Conservation (phyloP, 2,329 filamentous ascomycete species). For the Aspergillus sclerotialis region DNA sequence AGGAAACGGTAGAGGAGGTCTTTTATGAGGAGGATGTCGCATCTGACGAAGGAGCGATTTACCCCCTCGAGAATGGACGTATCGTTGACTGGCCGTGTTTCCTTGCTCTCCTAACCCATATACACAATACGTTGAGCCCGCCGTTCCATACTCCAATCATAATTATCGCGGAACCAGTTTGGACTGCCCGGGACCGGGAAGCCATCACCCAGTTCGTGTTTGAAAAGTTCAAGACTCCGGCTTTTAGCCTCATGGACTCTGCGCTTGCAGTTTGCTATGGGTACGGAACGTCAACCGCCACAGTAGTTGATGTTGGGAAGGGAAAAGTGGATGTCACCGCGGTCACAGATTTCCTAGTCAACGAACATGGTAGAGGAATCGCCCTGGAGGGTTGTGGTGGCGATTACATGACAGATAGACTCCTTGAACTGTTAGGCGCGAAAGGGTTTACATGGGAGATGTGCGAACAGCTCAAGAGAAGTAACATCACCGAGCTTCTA, state of each 20-base stretch:
- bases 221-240: constrained; percentile 92
- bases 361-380: constrained; percentile 59
- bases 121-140: constrained; percentile 81
- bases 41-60: constrained; percentile 81
- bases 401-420: constrained; percentile 71
- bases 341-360: constrained; percentile 72
- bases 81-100: constrained; percentile 91
- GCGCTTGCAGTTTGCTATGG: constrained; percentile 73
- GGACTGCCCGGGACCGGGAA: constrained; percentile 83
- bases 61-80: constrained; percentile 72
- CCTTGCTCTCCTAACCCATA: constrained; percentile 85
- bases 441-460: constrained; percentile 55
- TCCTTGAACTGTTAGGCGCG: constrained; percentile 58
- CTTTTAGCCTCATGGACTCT: constrained; percentile 83
- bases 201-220: constrained; percentile 89
- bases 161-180: constrained; percentile 80
- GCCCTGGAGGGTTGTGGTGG: constrained; percentile 67
- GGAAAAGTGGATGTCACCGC: constrained; percentile 91
- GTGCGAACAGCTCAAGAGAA: constrained; percentile 60
- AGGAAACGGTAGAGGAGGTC: constrained; percentile 37
- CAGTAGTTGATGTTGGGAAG: constrained; percentile 83
- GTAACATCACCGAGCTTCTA: constrained; percentile 56
- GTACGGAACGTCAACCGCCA: constrained; percentile 75
- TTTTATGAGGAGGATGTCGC: constrained; percentile 85
- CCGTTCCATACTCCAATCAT: constrained; percentile 92